Conservation (phyloP, 805 yeast genomes). For the Saccharomyces paradoxus region DNA sequence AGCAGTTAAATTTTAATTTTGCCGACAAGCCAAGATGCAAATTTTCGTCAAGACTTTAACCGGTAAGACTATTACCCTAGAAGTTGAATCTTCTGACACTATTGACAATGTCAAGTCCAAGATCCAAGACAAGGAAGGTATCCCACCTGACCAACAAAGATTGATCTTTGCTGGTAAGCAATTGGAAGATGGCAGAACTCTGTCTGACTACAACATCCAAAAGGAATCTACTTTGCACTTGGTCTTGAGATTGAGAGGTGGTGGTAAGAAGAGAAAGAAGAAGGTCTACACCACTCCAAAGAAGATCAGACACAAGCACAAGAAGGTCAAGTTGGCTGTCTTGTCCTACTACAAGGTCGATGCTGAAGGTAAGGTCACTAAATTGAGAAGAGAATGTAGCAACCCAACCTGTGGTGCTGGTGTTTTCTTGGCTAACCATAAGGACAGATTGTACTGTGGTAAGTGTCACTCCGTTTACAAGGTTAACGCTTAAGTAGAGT, state of each 20-base stretch:
- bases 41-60: slow-evolving; percentile 99
- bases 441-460: slow-evolving; percentile 99
- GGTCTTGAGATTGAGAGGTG: slow-evolving; percentile 97
- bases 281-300: slow-evolving; percentile 99
- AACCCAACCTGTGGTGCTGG: slow-evolving; percentile 95
- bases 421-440: slow-evolving; percentile 99
- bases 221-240: slow-evolving; percentile 94
- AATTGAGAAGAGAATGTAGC: slow-evolving; percentile 98
- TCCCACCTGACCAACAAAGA: slow-evolving; percentile 97
- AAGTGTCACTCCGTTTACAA: slow-evolving; percentile 95
- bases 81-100: slow-evolving; percentile 96
- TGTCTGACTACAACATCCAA: slow-evolving; percentile 96
- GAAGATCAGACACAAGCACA: slow-evolving; percentile 99
- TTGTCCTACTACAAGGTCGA: slow-evolving; percentile 99
- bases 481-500: slow-evolving; percentile 26
- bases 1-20: slow-evolving; percentile 27
- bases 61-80: slow-evolving; percentile 97
- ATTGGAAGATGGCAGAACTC: slow-evolving; percentile 92
- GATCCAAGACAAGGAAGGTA: slow-evolving; percentile 96
- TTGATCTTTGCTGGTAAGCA: slow-evolving; percentile 96
- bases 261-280: slow-evolving; percentile 99
- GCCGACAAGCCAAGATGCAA: slow-evolving; percentile 67
- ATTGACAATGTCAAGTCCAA: slow-evolving; percentile 94
- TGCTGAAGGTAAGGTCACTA: slow-evolving; percentile 96
- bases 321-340: slow-evolving; percentile 98